A percentile compares a stretch with the other conserved stretches of the same genome.
phyloP scores from a whole-genome alignment of 306 rosid genomes.

The Leucaena leucocephala region DNA sequence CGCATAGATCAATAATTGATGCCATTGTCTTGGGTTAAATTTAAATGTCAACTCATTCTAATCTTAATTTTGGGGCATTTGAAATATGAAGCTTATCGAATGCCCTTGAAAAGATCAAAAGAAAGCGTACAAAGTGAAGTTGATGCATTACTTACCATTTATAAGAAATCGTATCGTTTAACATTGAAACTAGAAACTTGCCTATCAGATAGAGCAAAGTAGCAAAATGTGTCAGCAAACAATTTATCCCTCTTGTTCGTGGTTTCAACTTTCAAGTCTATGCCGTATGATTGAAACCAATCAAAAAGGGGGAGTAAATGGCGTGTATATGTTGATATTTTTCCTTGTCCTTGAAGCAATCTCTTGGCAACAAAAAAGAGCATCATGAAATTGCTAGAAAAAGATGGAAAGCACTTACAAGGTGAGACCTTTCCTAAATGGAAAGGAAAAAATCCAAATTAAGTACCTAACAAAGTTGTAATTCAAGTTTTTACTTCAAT shows the following conservation, averaged over 20 bases:
- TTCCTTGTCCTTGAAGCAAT: neutral
- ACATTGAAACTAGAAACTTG: conserved; percentile 37
- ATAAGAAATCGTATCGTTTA: neutral
- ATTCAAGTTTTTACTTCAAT: too few species aligned
- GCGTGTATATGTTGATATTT: neutral
- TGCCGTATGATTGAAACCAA: neutral
- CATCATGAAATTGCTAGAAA: too few species aligned
- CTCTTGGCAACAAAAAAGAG: too few species aligned
- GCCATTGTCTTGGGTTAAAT: neutral
- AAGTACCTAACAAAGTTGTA: too few species aligned
- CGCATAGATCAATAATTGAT: neutral
- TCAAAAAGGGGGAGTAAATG: neutral
- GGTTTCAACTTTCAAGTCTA: neutral
- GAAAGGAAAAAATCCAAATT: neutral
- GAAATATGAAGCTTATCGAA: neutral
- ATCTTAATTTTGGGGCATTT: neutral
- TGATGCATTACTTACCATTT: neutral
- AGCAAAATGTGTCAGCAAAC: conserved; percentile 25
- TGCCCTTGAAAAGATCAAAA: neutral
- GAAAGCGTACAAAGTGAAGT: neutral
- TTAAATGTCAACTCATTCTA: neutral
- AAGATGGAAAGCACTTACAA: too few species aligned
- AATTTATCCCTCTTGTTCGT: neutral
- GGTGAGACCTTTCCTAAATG: too few species aligned
- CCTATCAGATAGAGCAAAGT: too few species aligned